Conservation (phyloP, 306 rosid genomes). For the Fagus crenata region DNA sequence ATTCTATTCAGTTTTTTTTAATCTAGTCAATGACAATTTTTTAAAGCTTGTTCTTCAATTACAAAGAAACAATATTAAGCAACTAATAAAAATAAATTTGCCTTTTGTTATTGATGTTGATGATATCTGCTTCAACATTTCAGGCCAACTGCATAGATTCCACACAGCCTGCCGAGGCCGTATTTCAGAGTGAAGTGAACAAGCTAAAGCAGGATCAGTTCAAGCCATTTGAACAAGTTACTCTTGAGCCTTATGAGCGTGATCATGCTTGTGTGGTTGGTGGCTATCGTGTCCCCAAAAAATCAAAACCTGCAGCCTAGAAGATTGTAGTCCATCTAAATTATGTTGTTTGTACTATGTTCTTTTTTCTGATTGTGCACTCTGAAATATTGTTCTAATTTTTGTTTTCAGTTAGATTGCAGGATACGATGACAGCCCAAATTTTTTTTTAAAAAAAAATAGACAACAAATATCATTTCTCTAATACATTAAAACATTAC, state of each 20-base stretch:
- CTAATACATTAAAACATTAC: too few relatives aligned
- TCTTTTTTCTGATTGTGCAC: too few relatives aligned
- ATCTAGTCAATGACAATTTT: too few relatives aligned
- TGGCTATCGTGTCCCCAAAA: conserved; percentile 67
- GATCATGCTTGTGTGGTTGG: conserved; percentile 98
- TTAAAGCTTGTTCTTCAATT: too few relatives aligned
- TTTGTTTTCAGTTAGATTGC: too few relatives aligned
- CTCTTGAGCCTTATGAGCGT: conserved; percentile 88
- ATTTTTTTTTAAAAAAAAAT: too few relatives aligned
- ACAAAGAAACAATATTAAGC: too few relatives aligned
- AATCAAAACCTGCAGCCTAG: conserved; percentile 43
- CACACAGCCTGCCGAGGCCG: conserved; percentile 73
- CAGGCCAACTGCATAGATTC: conserved; percentile 96
- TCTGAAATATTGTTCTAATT: too few relatives aligned
- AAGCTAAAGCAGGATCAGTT: conserved; percentile 84
- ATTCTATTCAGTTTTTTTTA: too few relatives aligned
- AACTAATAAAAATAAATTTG: neutral
- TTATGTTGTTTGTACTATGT: too few relatives aligned
- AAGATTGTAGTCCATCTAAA: neutral
- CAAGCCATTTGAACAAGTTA: conserved; percentile 82
- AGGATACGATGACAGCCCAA: too few relatives aligned
- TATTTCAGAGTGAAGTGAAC: conserved; percentile 73
- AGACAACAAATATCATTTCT: too few relatives aligned
- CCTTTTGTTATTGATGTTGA: neutral
- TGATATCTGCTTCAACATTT: neutral